Conservation (phyloP, 495 filamentous ascomycete genomes). For the Xylaria nigripes region DNA sequence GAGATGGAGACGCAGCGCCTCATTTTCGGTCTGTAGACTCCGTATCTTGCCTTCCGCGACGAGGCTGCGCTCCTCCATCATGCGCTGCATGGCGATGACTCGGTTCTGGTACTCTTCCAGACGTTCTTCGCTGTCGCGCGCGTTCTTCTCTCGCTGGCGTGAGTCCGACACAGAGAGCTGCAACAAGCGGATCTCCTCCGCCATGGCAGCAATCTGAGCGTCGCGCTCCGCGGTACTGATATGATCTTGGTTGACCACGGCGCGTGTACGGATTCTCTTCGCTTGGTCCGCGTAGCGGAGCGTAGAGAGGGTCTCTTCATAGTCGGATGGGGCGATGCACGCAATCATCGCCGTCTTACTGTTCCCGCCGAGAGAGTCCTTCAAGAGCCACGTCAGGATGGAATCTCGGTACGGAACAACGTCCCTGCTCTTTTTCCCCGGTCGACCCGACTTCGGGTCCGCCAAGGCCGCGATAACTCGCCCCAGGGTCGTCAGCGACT, state of each 20-base stretch:
- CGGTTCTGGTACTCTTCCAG: constrained; percentile 72
- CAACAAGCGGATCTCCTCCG: constrained; percentile 76
- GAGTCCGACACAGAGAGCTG: constrained; percentile 65
- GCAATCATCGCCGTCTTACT: constrained; percentile 98
- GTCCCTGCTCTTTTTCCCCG: constrained; percentile 40
- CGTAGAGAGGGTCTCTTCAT: constrained; percentile 93
- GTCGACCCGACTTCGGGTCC: constrained; percentile 58
- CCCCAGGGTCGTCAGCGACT: constrained; percentile 90
- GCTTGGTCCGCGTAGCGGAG: constrained; percentile 96
- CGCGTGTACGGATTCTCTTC: constrained; percentile 93
- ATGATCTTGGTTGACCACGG: constrained; percentile 90
- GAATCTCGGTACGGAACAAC: constrained; percentile 92
- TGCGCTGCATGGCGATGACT: constrained; percentile 75
- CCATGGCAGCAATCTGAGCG: constrained; percentile 87
- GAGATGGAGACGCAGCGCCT: constrained; percentile 76
- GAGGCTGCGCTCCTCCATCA: constrained; percentile 87
- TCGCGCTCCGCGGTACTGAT: constrained; percentile 82
- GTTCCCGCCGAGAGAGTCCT: constrained; percentile 91
- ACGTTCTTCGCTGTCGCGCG: constrained; percentile 32
- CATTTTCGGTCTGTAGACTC: constrained; percentile 77
- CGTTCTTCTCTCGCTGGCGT: constrained; percentile 40
- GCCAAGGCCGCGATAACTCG: constrained; percentile 96
- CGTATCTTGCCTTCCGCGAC: constrained; percentile 88
- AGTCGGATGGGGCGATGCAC: constrained; percentile 89
- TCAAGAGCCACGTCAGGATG: constrained; percentile 95